Conservation (phyloP, 2,329 filamentous ascomycete species). For the Diaporthe helianthi region DNA sequence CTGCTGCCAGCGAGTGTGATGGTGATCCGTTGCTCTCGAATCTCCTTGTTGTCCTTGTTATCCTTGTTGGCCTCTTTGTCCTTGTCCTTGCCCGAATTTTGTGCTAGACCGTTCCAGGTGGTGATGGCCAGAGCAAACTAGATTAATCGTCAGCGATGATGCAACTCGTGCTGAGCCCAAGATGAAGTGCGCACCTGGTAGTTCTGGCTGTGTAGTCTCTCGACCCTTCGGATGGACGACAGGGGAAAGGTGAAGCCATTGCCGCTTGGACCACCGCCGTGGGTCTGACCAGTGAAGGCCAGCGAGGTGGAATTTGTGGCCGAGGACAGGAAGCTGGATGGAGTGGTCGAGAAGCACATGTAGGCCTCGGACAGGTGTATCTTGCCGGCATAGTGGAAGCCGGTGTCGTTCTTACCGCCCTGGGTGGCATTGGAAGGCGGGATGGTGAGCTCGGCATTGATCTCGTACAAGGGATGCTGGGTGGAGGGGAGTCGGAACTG, state of each 20-base stretch:
- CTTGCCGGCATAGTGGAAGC: conserved; percentile 90
- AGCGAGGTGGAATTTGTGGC: conserved; percentile 82
- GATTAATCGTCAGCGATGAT: conserved; percentile 34
- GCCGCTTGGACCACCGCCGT: conserved; percentile 88
- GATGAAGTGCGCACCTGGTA: conserved; percentile 64
- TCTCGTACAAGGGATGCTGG: conserved; percentile 94
- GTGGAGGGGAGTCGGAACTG: conserved; percentile 95
- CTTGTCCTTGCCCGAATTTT: conserved; percentile 62
- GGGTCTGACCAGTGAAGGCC: conserved; percentile 89
- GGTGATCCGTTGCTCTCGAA: conserved; percentile 82
- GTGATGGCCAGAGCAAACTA: conserved; percentile 92
- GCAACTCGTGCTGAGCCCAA: neutral
- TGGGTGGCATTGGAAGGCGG: conserved; percentile 73
- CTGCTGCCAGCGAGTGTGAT: conserved; percentile 90
- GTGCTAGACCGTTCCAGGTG: conserved; percentile 83
- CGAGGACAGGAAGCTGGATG: conserved; percentile 82
- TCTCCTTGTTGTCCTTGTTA: conserved; percentile 51
- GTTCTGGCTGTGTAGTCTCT: conserved; percentile 89
- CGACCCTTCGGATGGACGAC: conserved; percentile 88
- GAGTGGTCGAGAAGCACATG: conserved; percentile 95
- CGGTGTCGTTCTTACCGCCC: conserved; percentile 74
- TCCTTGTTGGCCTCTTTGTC: conserved; percentile 51
- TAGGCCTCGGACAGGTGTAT: conserved; percentile 94
- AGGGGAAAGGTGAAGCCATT: conserved; percentile 96
- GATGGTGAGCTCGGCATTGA: conserved; percentile 93